Evolutionary conservation across 805 yeast genomes (phyloP).

Genomic region (Dipodascus albidus): DNA sequence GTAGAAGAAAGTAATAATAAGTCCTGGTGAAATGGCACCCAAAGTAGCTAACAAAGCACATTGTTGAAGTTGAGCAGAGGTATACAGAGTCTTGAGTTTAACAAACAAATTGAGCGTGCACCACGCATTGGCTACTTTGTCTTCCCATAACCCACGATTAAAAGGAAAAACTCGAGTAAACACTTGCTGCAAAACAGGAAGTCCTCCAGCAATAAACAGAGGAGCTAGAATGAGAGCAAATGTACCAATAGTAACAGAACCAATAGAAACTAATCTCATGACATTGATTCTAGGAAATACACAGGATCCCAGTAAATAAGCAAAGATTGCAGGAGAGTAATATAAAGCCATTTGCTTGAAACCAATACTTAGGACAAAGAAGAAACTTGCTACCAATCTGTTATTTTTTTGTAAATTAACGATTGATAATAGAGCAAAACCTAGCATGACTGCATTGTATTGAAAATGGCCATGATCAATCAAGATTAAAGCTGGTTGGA

Average conservation of each 20-base stretch:
- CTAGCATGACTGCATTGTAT: slow-evolving; percentile 89
- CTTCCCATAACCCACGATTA: slow-evolving; percentile 88
- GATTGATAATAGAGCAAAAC: slow-evolving; percentile 60
- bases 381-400: slow-evolving; percentile 55
- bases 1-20: slow-evolving; percentile 36
- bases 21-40: slow-evolving; percentile 43
- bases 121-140: slow-evolving; percentile 96
- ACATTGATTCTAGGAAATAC: slow-evolving; percentile 36
- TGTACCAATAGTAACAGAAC: slow-evolving; percentile 48
- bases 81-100: slow-evolving; percentile 51
- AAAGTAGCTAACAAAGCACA: slow-evolving; percentile 31
- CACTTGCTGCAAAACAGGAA: slow-evolving; percentile 44
- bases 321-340: slow-evolving; percentile 82
- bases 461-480: slow-evolving; percentile 98
- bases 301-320: slow-evolving; percentile 54
- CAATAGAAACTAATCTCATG: slow-evolving; percentile 50
- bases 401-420: slow-evolving; percentile 54
- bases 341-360: slow-evolving; percentile 95
- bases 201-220: slow-evolving; percentile 31
- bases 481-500: slow-evolving; percentile 72
- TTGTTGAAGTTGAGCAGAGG: slow-evolving; percentile 45
- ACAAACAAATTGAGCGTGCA: slow-evolving; percentile 76
- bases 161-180: slow-evolving; percentile 76
- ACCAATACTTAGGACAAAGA: slow-evolving; percentile 65
- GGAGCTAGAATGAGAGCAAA: slow-evolving; percentile 48